Evolutionary conservation across 2,329 filamentous ascomycete genomes (phyloP).

Genomic region (Ophiostoma fasciatum): DNA sequence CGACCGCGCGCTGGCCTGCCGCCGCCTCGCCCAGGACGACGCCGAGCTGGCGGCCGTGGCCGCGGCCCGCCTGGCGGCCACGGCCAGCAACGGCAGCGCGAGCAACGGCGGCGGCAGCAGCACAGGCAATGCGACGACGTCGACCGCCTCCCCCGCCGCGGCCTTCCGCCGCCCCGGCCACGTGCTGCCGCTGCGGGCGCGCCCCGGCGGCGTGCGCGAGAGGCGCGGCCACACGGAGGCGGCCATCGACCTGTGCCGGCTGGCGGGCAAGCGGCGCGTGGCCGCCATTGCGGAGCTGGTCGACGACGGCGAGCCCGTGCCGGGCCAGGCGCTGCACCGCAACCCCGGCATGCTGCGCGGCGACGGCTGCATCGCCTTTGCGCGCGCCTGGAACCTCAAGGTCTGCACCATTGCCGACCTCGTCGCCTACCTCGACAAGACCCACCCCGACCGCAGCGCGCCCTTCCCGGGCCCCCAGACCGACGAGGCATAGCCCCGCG

Average conservation of each 20-base stretch:
- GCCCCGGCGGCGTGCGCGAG: constrained; percentile 65
- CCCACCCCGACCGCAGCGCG: constrained; percentile 43
- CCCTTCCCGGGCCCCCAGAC: constrained; percentile 10
- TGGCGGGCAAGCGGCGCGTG: constrained; percentile 64
- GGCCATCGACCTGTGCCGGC: constrained; percentile 72
- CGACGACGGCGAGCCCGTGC: constrained; percentile 62
- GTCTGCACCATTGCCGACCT: constrained; percentile 93
- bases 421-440: constrained; percentile 63
- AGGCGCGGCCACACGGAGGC: constrained; percentile 86
- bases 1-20: constrained; percentile 72
- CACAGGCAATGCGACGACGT: constrained; percentile 13
- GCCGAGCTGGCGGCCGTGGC: constrained; percentile 7
- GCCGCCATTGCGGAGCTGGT: constrained; percentile 87
- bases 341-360: constrained; percentile 82
- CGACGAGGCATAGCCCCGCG: constrained; percentile 8
- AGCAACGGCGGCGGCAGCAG: not conserved
- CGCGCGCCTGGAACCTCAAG: constrained; percentile 73
- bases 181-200: constrained; percentile 70
- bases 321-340: constrained; percentile 48
- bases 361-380: constrained; percentile 79
- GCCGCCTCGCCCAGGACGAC: constrained; percentile 45
- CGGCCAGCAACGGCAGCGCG: not conserved
- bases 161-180: constrained; percentile 77
- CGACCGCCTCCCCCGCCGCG: constrained; percentile 37
- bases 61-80: not conserved